phyloP scores from a whole-genome alignment of 306 rosid genomes.

The Fagus crenata region DNA sequence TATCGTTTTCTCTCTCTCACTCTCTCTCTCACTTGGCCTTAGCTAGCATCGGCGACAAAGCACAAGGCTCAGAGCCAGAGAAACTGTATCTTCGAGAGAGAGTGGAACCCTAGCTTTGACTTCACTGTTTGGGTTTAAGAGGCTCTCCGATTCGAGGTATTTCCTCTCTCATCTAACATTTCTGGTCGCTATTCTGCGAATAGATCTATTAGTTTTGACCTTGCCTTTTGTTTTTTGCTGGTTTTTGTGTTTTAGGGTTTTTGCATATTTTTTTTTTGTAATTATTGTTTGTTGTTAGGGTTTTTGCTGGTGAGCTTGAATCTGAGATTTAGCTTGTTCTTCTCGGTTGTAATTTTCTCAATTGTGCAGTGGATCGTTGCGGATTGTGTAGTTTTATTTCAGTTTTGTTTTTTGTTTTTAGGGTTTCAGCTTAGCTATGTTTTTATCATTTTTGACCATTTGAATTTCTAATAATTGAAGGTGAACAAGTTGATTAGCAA shows the following conservation, averaged over 20 bases:
- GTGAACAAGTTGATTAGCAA: background rate
- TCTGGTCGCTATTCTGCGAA: too few species aligned
- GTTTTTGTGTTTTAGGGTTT: background rate
- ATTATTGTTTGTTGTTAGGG: too few species aligned
- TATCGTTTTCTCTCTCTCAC: background rate
- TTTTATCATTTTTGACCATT: too few species aligned
- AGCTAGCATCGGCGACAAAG: too few species aligned
- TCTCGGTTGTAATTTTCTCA: background rate
- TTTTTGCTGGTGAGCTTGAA: background rate
- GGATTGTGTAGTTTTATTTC: background rate
- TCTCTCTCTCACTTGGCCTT: too few species aligned
- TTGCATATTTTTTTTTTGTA: too few species aligned
- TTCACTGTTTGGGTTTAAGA: too few species aligned
- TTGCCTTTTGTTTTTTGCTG: background rate
- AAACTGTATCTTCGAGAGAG: background rate
- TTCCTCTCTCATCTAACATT: background rate
- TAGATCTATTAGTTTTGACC: background rate
- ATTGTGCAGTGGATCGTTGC: slow-evolving; percentile 4
- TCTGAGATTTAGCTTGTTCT: background rate
- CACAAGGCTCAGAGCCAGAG: too few species aligned
- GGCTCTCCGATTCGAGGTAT: slow-evolving; percentile 17
- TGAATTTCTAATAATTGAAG: background rate
- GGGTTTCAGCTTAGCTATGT: background rate
- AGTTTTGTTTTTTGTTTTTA: background rate
- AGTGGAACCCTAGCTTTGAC: background rate